Evolutionary conservation across 2,329 filamentous ascomycete species (phyloP), one percentile per base, ranked within the genome.

Genomic region (Grosmannia huntii): DNA sequence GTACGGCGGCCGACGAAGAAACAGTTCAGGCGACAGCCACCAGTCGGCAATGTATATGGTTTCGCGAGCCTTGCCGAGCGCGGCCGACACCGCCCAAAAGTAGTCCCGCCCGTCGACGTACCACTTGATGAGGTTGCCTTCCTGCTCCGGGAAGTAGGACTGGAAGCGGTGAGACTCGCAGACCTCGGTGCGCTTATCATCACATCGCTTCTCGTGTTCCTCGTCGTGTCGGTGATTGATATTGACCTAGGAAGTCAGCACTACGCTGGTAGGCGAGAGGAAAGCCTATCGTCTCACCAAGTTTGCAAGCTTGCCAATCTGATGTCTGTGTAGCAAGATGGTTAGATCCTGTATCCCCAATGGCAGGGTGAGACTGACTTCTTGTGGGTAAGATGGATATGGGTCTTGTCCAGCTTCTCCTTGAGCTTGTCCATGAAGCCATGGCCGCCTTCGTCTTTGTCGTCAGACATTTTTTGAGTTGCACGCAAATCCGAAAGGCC

Each of bases 91-190:
- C 21, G 94, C 83, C 85, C 90, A 96, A 70, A 94, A 95, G 71
- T 99, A 99, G 72, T 97, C 88, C 61, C 90, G 80, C 3, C 90
- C 94, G 68, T 97, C 94, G 12, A 97, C 89, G 72, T 96, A 97
- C 91, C 92, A 99, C 75, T 97, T 97, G 68, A 94, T 78, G 59
- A 87, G 78, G 70, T 97, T 96, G 31, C 85, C 87, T 12, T 92
- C 84, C 50, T 86, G 84, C 68, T 92, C 86, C 0, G 92, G 92
- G 44, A 95, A 95, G 72, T 88, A 99, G 4, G 89, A 95, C n/a
- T 87, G 70, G 74, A 90, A 97, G 49, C 92, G 85, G 68, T 97
- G 85, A 16, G 81, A 78, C 59, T 92, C 81, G 63, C 80, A 78
- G 55, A 94, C 86, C 19, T 74, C 78, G 23, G 78, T 81, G 60